Base-by-base conservation (phyloP, 2,329 filamentous ascomycete species). In the Botryotinia calthae region DNA sequence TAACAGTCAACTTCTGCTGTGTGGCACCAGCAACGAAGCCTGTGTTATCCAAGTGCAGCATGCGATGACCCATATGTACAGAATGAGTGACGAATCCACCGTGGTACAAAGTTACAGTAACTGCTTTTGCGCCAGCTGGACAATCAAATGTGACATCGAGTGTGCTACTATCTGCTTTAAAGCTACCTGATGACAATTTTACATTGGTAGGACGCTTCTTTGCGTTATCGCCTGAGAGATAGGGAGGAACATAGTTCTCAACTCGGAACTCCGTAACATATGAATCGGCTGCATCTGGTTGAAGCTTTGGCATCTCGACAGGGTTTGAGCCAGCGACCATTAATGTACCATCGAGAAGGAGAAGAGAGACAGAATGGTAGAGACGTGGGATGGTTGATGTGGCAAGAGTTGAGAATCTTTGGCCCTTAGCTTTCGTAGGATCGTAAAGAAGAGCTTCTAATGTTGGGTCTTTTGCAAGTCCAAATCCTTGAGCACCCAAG, bases 311-410 rank as follows among this genome's bases (percentile, higher is more conserved):
- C 83, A 86, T 85, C 77, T 90, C 84, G 42, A 89, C 85, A 1
- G 89, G 88, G 79, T 90, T 89, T 70, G 86, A 88, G 46, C 88
- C 88, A 34, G 87, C 84, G 71, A 90, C 82, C 79, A 90, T 83
- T 12, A 90, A 80, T 0, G 87, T 89, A 37, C 88, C 88, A 77
- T 90, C 88, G 10, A 88, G 83, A 7, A 90, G 82, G 10, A 90
- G 82, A 20, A 90, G 81, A 14, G 87, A 86, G 40, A 89, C 87
- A 20, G 86, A 88, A 79, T 91, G 88, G 81, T 90, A 90, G 51
- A 90, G 82, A 74, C 87, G 83, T 54, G 85, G 79, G 66, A 86
- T 84, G 10, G 76, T 79, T 7, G 83, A 83, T 18, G 76, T 78
- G 18, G 83, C 83, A n/a, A 83, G 82, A 44, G 81, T 81, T 12